These are phyloP conservation scores for Apiosordaria backusii DNA, from an alignment of 495 filamentous ascomycete genomes.

Conservation along the genomic window DNA sequence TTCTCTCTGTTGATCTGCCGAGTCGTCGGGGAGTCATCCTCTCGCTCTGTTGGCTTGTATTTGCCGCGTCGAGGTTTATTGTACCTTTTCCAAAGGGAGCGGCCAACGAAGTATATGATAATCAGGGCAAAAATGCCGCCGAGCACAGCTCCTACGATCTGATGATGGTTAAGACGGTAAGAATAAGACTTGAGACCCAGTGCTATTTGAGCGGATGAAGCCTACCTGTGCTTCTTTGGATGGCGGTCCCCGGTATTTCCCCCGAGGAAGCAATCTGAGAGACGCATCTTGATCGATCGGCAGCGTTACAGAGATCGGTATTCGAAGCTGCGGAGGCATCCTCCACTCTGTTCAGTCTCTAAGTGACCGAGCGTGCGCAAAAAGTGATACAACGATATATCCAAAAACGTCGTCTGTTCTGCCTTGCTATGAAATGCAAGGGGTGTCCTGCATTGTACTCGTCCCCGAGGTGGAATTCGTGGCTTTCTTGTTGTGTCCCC, in stretches of 20 bases:
- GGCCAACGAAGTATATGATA: conserved; percentile 18
- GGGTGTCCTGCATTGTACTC: conserved; percentile 11
- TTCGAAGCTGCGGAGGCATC: conserved; percentile 13
- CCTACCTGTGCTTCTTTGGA: conserved; percentile 11
- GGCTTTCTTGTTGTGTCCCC: not conserved
- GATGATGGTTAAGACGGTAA: not conserved
- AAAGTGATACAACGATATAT: not conserved
- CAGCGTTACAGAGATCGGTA: conserved; percentile 12
- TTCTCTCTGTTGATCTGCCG: conserved; percentile 25
- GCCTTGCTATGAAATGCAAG: conserved; percentile 11
- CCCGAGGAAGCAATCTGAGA: not conserved
- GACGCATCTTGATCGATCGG: not conserved
- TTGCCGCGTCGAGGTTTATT: conserved; percentile 27
- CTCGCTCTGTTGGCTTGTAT: conserved; percentile 25
- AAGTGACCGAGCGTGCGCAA: not conserved
- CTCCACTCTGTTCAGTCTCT: not conserved
- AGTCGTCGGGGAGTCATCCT: conserved; percentile 23
- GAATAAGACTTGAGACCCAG: not conserved
- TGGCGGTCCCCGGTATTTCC: not conserved
- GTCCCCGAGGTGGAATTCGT: conserved; percentile 8
- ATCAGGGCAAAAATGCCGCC: conserved; percentile 19
- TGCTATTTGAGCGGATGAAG: not conserved
- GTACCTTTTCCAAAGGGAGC: conserved; percentile 51
- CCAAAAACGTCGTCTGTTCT: not conserved
- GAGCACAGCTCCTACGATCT: conserved; percentile 27